phyloP scores from a whole-genome alignment of 495 filamentous ascomycete species.

The Sabuloglossum arenarium region DNA sequence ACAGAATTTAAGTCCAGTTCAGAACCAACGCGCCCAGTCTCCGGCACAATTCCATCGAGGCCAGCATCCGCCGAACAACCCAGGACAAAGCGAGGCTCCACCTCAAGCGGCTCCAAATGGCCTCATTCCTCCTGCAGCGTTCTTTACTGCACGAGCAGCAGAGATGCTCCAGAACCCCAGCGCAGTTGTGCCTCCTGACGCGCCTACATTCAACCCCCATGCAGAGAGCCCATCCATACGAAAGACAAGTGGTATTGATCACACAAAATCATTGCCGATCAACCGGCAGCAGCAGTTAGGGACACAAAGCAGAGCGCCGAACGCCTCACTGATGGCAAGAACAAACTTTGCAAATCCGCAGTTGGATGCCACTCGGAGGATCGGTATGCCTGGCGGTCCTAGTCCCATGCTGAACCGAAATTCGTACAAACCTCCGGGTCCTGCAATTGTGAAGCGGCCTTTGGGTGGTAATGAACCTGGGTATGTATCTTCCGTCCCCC shows the following conservation, averaged over 20 bases:
- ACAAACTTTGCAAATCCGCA: conserved; percentile 7
- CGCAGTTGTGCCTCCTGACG: conserved; percentile 18
- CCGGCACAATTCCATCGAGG: neutral
- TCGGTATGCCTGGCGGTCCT: conserved; percentile 5
- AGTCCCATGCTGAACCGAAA: conserved; percentile 2
- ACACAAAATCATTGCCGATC: conserved; percentile 48
- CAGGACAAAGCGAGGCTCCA: neutral
- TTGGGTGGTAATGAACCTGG: neutral
- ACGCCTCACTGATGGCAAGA: neutral
- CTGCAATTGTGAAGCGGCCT: neutral
- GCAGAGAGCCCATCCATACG: conserved; percentile 72
- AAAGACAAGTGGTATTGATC: conserved; percentile 77
- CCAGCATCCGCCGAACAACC: neutral
- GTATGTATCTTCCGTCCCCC: neutral
- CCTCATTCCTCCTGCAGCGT: conserved; percentile 28
- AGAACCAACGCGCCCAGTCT: neutral
- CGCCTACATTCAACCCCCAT: conserved; percentile 56
- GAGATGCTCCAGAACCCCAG: conserved; percentile 15
- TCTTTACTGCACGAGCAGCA: conserved; percentile 60
- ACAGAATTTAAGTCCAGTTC: neutral
- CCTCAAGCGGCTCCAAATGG: neutral
- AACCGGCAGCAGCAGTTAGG: conserved; percentile 24
- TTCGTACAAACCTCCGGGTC: conserved; percentile 5
- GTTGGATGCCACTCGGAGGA: conserved; percentile 2
- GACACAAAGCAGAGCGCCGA: conserved; percentile 8